phyloP scores from a whole-genome alignment of 2,329 filamentous ascomycete species.

The Xylariaceae sp. region DNA sequence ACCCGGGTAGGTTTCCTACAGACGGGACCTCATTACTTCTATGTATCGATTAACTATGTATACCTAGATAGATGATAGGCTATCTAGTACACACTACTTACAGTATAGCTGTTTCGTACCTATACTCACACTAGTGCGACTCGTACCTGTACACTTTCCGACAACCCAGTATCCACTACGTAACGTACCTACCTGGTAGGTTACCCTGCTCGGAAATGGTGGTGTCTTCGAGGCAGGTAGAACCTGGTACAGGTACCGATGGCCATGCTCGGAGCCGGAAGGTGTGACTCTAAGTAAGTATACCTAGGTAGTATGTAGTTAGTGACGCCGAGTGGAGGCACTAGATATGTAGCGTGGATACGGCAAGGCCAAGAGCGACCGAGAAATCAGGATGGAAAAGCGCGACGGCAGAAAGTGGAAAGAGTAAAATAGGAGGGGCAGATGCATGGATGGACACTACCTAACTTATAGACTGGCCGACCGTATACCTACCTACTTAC shows the following conservation, averaged over 20 bases:
- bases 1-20: too few relatives aligned
- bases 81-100: too few relatives aligned
- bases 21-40: too few relatives aligned
- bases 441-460: not conserved
- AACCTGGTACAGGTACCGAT: not conserved
- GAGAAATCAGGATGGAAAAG: constrained; percentile 1
- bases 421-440: constrained; percentile 4
- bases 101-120: too few relatives aligned
- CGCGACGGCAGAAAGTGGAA: constrained; percentile 2
- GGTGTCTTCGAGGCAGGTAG: not conserved
- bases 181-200: too few relatives aligned
- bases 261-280: constrained; percentile 16
- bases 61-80: too few relatives aligned
- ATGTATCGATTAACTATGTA: too few relatives aligned
- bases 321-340: constrained; percentile 7
- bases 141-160: too few relatives aligned
- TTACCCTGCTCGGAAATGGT: too few relatives aligned
- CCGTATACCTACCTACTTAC: not conserved
- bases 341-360: not conserved
- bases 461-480: not conserved
- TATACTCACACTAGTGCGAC: too few relatives aligned
- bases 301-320: too few relatives aligned
- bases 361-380: constrained; percentile 1
- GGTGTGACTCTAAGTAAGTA: not conserved
- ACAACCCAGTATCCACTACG: too few relatives aligned